Evolutionary conservation across 805 yeast species (phyloP).

Genomic region (Zygotorulaspora chibaensis): DNA sequence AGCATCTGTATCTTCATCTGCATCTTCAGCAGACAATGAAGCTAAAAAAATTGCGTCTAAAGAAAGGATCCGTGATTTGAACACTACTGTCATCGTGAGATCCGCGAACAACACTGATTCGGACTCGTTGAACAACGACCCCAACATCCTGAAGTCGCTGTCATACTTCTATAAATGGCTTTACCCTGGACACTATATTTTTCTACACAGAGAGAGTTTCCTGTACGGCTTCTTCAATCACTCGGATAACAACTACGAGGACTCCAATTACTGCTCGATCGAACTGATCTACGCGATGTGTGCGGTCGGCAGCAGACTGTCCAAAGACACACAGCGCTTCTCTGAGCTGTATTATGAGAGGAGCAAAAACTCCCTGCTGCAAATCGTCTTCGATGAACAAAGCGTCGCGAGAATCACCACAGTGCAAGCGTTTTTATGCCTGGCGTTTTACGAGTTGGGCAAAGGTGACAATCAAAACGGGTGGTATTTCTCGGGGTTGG

Average conservation of each 20-base stretch:
- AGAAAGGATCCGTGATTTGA: constrained; percentile 33
- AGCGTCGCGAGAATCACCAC: constrained; percentile 46
- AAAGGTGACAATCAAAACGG: constrained; percentile 55
- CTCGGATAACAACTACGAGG: constrained; percentile 37
- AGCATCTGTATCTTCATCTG: constrained; percentile 10
- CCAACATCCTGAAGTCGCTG: constrained; percentile 29
- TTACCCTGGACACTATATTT: constrained; percentile 60
- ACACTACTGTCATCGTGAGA: constrained; percentile 33
- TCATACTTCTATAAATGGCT: constrained; percentile 54
- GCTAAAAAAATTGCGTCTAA: constrained; percentile 4
- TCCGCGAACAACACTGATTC: constrained; percentile 13
- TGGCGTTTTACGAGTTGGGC: constrained; percentile 60
- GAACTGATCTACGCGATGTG: constrained; percentile 53
- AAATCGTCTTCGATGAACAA: constrained; percentile 37
- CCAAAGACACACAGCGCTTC: constrained; percentile 40
- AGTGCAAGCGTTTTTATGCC: constrained; percentile 52
- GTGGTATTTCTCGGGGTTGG: constrained; percentile 61
- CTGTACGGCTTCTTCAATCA: constrained; percentile 58
- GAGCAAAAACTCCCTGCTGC: constrained; percentile 42
- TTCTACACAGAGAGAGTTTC: constrained; percentile 61
- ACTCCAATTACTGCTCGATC: constrained; percentile 50
- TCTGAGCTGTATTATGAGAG: constrained; percentile 45
- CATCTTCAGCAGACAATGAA: constrained; percentile 3
- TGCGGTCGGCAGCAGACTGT: constrained; percentile 53
- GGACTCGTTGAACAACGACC: constrained; percentile 28